Evolutionary conservation across 1,284 basidiomycete species (phyloP).

Genomic region (Crepidotus sp.): DNA sequence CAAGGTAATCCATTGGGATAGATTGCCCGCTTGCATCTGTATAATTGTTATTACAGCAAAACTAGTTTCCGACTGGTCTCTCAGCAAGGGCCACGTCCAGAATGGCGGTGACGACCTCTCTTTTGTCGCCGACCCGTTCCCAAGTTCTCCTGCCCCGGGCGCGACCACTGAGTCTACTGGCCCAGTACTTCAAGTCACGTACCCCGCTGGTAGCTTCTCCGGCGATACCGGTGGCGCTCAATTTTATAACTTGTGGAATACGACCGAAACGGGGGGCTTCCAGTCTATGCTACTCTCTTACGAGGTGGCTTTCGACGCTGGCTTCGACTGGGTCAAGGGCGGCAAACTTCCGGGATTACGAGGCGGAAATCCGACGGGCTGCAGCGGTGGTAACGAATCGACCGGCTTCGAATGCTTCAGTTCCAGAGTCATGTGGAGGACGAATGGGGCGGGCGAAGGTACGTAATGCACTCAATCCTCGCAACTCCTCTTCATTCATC

Average conservation of each 20-base stretch:
- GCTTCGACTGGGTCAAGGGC: slow-evolving; percentile 64
- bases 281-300: slow-evolving; percentile 60
- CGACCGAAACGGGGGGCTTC: slow-evolving; percentile 42
- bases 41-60: slow-evolving; percentile 22
- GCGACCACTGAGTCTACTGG: slow-evolving; percentile 28
- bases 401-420: slow-evolving; percentile 60
- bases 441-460: slow-evolving; percentile 56
- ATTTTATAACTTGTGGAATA: slow-evolving; percentile 58
- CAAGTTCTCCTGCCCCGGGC: slow-evolving; percentile 34
- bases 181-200: slow-evolving; percentile 54
- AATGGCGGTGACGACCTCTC: slow-evolving; percentile 45
- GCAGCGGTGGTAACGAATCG: slow-evolving; percentile 55
- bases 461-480: slow-evolving; percentile 21
- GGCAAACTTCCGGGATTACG: slow-evolving; percentile 57
- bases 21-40: neutral
- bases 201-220: slow-evolving; percentile 52
- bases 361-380: slow-evolving; percentile 52
- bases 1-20: slow-evolving; percentile 22
- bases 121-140: slow-evolving; percentile 62
- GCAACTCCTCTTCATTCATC: neutral
- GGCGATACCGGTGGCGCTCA: slow-evolving; percentile 56
- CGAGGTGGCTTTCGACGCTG: slow-evolving; percentile 58
- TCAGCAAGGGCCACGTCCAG: slow-evolving; percentile 46
- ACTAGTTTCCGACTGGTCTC: slow-evolving; percentile 51
- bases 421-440: slow-evolving; percentile 65